These are phyloP conservation scores for Psilocybe cyanescens DNA, from an alignment of 768 basidiomycete genomes.

Conservation along the genomic window DNA sequence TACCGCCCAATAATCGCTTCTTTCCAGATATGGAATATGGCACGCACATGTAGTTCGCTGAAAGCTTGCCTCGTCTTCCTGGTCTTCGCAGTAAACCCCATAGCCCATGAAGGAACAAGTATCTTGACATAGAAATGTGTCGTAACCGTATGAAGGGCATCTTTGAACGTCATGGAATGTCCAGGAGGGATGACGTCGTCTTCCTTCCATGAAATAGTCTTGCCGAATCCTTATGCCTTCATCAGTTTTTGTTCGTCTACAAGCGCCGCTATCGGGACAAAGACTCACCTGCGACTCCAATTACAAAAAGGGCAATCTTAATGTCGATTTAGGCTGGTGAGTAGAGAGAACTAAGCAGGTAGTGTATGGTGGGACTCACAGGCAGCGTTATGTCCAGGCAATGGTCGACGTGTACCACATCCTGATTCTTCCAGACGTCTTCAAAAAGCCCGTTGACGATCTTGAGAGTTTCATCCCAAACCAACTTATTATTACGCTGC, in stretches of 20 bases:
- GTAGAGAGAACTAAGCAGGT: not conserved
- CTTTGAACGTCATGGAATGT: conserved; percentile 48
- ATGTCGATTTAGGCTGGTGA: conserved; percentile 17
- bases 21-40: not conserved
- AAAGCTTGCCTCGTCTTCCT: conserved; percentile 17
- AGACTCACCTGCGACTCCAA: conserved; percentile 47
- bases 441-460: conserved; percentile 43
- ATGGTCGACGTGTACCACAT: conserved; percentile 43
- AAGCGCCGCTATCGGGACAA: not conserved
- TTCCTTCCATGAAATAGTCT: conserved; percentile 47
- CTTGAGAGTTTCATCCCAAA: conserved; percentile 48
- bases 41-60: not conserved
- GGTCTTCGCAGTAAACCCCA: conserved; percentile 36
- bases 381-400: conserved; percentile 52
- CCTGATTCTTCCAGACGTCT: conserved; percentile 46
- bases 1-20: not conserved
- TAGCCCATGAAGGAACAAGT: conserved; percentile 40
- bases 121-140: conserved; percentile 38
- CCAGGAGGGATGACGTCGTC: conserved; percentile 35
- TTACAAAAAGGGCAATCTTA: conserved; percentile 52
- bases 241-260: conserved; percentile 24
- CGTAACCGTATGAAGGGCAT: conserved; percentile 42
- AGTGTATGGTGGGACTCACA: conserved; percentile 30
- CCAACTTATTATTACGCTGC: conserved; percentile 47
- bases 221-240: conserved; percentile 42